Evolutionary conservation across 345 rosid species (phyloP), one percentile per base, ranked within the genome.

Genomic region (Aquilaria sinensis): DNA sequence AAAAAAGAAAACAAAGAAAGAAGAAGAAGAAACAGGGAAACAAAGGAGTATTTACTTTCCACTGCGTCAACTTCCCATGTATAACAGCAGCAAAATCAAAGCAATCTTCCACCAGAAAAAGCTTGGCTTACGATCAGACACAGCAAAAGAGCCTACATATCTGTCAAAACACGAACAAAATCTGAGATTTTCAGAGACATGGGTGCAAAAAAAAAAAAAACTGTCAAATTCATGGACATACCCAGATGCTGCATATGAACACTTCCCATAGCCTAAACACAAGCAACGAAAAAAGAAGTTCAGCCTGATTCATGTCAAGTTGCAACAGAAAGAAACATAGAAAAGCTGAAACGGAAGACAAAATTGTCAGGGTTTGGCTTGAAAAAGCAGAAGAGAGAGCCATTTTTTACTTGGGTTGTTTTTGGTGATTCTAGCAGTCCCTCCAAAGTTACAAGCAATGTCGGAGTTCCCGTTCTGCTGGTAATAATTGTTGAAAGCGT

Each of bases 371-470:
- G 4, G 7, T 37, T 37, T 37, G 7, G 43, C 43, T 37, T 3
- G 16, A 23, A 23, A 23, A 23, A 23, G 23, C 23, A 23, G 23
- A 23, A 23, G 1, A 23, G 23, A 23, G 23, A 15, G n/a, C 13
- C 13, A 46, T 34, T 14, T 54, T 79, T 79, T 85, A 93, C 98
- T 93, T 0, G 98, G 97, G 64, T 93, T 77, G 31, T 64, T 32
- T 48, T 75, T 90, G 12, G 86, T 80, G 45, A 87, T 67, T 5
- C 68, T 31, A 16, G 97, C 96, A 10, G 97, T 87, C 68, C 92
- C 86, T 48, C 96, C 92, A 12, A 93, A 93, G 71, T 88, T 86
- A 75, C 98, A 93, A 53, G 95, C 84, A 51, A 90, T 78, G 50
- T 80, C 86, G n/a, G 87, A 84, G 51, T 88, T 93, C 5, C 85